Base-by-base conservation (phyloP, 257 asterid genomes). In the Thymus mandschuricus region DNA sequence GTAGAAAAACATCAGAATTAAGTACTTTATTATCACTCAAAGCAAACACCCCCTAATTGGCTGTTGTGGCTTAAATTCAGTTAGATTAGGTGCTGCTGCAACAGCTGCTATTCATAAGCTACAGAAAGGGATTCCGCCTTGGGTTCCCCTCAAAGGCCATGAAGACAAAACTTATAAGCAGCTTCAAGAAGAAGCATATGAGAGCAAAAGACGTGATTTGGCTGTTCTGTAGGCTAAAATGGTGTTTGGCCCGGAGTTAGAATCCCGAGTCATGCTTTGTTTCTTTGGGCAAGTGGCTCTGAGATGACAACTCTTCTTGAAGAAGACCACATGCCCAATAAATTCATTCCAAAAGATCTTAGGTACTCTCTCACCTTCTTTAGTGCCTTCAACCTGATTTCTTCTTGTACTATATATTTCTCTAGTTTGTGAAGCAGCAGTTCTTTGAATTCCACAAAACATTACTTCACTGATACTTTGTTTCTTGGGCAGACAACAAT, bases 201-300 rank as follows among this genome's bases (percentile, higher is more conserved):
- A 87, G 75, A 86, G 87, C 87, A 95, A 86, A 75, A 80, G 85
- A 49, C 99, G 96, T 29, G 98, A 95, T 75, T 81, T 92, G 64
- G 98, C 99, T 64, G 99, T 92, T 54, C 79, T 95, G 61, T 81
- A 82, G 90, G 96, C 98, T 70, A 95, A 95, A 68, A 87, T 31
- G 99, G 99, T 43, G 77, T 88, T 70, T 95, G 98, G 98, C 98
- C 98, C 8, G 99, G 98, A 60, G 83, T 86, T 48, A 81, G 93
- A 80, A 95, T 64, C 49, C 99, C 99, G n/a, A 84, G 98, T 68
- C 99, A 91, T 76, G 95, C 96, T 46, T 79, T 92, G 63, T 95
- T 92, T 79, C 97, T 92, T 71, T 95, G 99, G 99, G 99, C 99
- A 30, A 73, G 98, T 81, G 99, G 99, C 59, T 86, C 97, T 48